Evolutionary conservation across 164 flowering plant genomes (phyloP), one percentile per base, ranked within the genome.

Genomic region (Nelumbo lutea): DNA sequence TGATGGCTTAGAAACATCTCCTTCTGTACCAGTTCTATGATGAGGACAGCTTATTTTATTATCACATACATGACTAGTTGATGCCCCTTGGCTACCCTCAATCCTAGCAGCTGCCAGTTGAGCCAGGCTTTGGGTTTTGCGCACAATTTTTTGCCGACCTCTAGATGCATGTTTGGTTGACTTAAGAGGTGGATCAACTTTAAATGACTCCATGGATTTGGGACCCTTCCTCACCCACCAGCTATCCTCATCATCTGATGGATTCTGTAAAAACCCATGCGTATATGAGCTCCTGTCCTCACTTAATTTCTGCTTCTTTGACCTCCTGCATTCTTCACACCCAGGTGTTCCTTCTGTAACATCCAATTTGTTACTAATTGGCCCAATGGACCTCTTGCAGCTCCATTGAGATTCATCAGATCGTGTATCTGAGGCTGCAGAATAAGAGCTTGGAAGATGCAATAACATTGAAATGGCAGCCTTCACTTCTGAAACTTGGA

Each of bases 21-120:
- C 85, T 15, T 91, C 96, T 71, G 69, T 42, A 68, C 85, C 85
- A 76, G 81, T 69, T 73, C 83, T 78, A 62, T 93, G 96, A 65
- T 90, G 95, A 51, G 93, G 90, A 68, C 98, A 96, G 79, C 72
- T 81, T 59, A 86, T 70, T 81, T 75, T 93, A 68, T 74, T 89
- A 74, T 91, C 97, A 79, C 99, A 96, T 4, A 89, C 79, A 75
- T 96, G 99, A 79, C 99, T 96, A 1, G 98, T 90, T 14, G 99
- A 93, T 61, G 97, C 96, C 66, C 99, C 98, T 80, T 90, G 99
- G 79, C 98, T 96, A 70, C 97, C 84, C 81, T 96, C 99, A 71
- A 93, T 91, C 75, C 99, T 84, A 50, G 93, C 80, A 71, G 95
- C 85, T 61, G 90, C 89, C 76, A 96, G 72, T 4, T 96, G 99